Evolutionary conservation across 2,329 filamentous ascomycete species (phyloP).

Genomic region (Trichoderma citrinoviride): DNA sequence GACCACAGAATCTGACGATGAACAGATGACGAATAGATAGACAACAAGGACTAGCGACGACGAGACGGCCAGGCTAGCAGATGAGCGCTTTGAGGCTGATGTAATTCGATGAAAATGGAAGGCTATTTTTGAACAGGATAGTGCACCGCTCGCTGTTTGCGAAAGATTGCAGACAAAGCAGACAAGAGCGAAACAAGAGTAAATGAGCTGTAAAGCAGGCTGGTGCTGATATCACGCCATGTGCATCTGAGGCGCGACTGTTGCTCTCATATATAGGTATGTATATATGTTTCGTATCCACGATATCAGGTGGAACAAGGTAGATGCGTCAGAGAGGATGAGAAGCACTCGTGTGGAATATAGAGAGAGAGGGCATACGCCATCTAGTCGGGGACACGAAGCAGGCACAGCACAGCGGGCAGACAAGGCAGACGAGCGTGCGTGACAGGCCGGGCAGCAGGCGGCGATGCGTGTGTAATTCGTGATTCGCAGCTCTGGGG

Average conservation of each 20-base stretch:
- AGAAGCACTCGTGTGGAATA: neutral
- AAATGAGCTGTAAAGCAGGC: constrained; percentile 11
- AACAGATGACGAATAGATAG: constrained; percentile 24
- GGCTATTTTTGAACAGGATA: constrained; percentile 2
- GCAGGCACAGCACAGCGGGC: constrained; percentile 15
- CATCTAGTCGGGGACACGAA: constrained; percentile 10
- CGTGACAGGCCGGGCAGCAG: neutral
- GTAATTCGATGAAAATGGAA: constrained; percentile 1
- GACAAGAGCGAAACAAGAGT: constrained; percentile 11
- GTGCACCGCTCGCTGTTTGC: neutral
- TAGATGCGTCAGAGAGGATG: neutral
- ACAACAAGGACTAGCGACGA: neutral
- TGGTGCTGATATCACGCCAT: constrained; percentile 9
- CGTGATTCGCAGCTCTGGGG: neutral
- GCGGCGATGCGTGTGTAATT: too few species aligned
- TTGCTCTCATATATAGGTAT: neutral
- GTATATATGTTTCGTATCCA: neutral
- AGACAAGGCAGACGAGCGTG: neutral
- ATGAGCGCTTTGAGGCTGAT: neutral
- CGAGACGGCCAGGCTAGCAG: neutral
- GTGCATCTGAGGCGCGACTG: neutral
- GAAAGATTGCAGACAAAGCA: neutral
- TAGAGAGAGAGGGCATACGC: neutral
- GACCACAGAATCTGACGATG: constrained; percentile 28
- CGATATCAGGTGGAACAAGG: neutral